Conservation (phyloP, 352 stramenopile genomes). For the Phytophthora citricola region DNA sequence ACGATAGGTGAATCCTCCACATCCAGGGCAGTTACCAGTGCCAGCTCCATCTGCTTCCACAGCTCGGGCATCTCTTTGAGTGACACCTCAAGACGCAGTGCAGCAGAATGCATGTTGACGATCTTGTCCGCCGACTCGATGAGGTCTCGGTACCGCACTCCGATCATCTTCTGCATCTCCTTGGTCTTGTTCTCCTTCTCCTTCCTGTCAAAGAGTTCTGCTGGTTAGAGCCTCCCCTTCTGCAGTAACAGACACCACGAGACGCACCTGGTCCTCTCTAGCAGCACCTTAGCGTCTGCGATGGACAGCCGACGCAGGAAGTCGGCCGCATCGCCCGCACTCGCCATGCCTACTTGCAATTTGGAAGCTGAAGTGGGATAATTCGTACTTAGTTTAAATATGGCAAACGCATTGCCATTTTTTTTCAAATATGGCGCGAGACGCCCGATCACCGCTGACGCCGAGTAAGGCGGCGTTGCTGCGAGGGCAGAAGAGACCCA, state of each 20-base stretch:
- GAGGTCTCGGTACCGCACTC: conserved; percentile 92
- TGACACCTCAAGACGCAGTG: conserved; percentile 78
- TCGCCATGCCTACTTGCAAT: not conserved
- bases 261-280: conserved; percentile 78
- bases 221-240: not conserved
- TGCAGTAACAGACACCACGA: not conserved
- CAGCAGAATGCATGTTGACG: conserved; percentile 91
- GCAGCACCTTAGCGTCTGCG: conserved; percentile 83
- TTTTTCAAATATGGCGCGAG: not conserved
- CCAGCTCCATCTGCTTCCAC: conserved; percentile 73
- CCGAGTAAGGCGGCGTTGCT: conserved; percentile 34
- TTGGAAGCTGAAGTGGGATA: conserved; percentile 8
- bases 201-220: conserved; percentile 43
- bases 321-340: conserved; percentile 44
- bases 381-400: not conserved
- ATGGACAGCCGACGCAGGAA: conserved; percentile 84
- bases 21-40: conserved; percentile 41
- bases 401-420: not conserved
- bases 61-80: conserved; percentile 88
- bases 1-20: conserved; percentile 1
- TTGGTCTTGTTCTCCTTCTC: conserved; percentile 90
- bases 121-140: conserved; percentile 95
- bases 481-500: conserved; percentile 32
- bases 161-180: conserved; percentile 94
- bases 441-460: conserved; percentile 28